Evolutionary conservation across 2,329 filamentous ascomycete species (phyloP).

Genomic region (Verticillium albo-atrum): DNA sequence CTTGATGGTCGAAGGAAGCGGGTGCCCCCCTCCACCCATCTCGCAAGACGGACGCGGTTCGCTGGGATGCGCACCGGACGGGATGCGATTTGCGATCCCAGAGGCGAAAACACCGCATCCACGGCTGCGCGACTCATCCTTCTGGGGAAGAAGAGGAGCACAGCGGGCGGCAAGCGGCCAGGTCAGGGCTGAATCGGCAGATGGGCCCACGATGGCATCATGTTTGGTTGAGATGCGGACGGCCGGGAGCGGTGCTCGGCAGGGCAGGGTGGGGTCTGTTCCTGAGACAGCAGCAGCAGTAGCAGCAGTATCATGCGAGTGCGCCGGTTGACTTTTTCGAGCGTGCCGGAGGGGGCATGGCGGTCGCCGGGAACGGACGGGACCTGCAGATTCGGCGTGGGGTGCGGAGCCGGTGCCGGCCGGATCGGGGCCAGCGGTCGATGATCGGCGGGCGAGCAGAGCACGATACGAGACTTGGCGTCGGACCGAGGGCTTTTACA

Average conservation of each 20-base stretch:
- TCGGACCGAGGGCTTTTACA: not conserved
- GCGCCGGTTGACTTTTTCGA: not conserved
- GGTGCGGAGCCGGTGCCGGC: not conserved
- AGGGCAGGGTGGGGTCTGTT: not conserved
- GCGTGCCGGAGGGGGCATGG: not conserved
- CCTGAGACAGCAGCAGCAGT: not conserved
- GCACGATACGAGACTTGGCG: not conserved
- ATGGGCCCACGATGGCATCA: not conserved
- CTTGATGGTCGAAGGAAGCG: not conserved
- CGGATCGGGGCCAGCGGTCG: not conserved
- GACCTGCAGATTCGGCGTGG: not conserved
- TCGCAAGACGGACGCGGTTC: not conserved
- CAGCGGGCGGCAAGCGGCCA: not conserved
- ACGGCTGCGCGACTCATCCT: not conserved
- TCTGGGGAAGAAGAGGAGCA: not conserved
- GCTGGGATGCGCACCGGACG: not conserved
- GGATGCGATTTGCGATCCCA: not conserved
- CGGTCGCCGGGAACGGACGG: not conserved
- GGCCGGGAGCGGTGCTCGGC: not conserved
- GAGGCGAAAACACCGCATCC: not conserved
- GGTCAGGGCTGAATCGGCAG: not conserved
- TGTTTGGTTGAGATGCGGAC: not conserved
- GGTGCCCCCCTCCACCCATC: too few species aligned
- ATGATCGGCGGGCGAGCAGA: not conserved
- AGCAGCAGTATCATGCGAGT: not conserved